Percentiles rank a stretch among this genome's conserved stretches.
These are phyloP conservation scores for Penstemon davidsonii DNA, from an alignment of 257 asterid species.

Conservation along the genomic window DNA sequence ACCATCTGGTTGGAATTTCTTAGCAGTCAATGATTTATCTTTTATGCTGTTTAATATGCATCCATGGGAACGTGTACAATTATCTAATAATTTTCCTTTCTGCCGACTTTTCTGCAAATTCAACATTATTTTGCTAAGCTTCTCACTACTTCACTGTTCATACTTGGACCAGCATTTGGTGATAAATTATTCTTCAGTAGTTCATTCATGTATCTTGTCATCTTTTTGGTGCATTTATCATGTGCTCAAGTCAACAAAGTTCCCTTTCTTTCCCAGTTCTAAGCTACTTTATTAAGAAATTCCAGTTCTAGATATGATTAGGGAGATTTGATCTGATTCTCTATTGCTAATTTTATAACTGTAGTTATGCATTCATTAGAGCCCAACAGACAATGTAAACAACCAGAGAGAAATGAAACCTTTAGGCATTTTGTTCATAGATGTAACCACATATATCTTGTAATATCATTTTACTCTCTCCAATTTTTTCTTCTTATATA, in stretches of 20 bases:
- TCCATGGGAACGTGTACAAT: background rate
- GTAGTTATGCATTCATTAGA: too few species aligned
- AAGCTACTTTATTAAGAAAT: too few species aligned
- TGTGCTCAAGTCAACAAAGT: constrained; percentile 3
- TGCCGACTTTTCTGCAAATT: constrained; percentile 2
- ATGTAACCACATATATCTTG: too few species aligned
- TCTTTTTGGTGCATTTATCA: constrained; percentile 5
- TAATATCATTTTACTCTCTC: too few species aligned
- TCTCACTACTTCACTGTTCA: constrained; percentile 18
- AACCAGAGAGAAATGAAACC: too few species aligned
- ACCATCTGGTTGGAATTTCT: constrained; percentile 79
- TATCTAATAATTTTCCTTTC: constrained; percentile 11
- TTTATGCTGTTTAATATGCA: constrained; percentile 16
- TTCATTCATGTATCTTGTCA: background rate
- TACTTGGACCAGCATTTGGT: constrained; percentile 11
- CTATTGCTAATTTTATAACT: too few species aligned
- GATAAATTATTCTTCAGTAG: constrained; percentile 11
- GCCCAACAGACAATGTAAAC: too few species aligned
- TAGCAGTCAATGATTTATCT: background rate
- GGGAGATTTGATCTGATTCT: too few species aligned
- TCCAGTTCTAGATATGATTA: too few species aligned
- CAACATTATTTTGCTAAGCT: background rate
- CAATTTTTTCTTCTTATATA: too few species aligned
- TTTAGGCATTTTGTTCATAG: too few species aligned
- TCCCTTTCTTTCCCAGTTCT: background rate